Conservation (phyloP, 371 early-diverging fungal species). For the Conidiobolus incongruus region DNA sequence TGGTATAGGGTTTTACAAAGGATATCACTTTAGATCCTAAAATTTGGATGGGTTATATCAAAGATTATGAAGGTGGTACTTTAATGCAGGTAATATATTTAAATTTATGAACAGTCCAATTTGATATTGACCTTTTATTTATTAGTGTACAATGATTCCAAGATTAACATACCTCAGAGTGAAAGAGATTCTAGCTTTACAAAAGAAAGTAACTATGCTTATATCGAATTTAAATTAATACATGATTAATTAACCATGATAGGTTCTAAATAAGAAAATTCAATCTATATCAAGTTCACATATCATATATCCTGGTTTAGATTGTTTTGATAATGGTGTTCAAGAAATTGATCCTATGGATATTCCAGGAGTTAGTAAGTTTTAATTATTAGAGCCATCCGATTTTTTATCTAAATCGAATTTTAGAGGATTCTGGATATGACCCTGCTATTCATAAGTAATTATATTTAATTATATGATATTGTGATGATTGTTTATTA, state of each 20-base stretch:
- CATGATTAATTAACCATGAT: constrained; percentile 35
- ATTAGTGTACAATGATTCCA: constrained; percentile 29
- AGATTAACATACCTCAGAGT: constrained; percentile 27
- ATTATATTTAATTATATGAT: neutral
- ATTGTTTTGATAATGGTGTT: constrained; percentile 31
- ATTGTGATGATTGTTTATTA: too few relatives aligned
- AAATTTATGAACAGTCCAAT: too few relatives aligned
- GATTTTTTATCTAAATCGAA: neutral
- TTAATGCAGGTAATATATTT: constrained; percentile 97
- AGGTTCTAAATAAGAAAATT: constrained; percentile 67
- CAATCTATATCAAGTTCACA: constrained; percentile 42
- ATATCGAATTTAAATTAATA: too few relatives aligned
- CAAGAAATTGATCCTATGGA: constrained; percentile 6
- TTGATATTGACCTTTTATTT: neutral
- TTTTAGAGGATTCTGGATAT: constrained; percentile 2
- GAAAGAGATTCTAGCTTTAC: constrained; percentile 30
- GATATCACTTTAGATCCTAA: constrained; percentile 80
- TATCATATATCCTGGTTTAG: constrained; percentile 56
- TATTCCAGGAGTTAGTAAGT: constrained; percentile 1
- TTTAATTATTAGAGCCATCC: neutral
- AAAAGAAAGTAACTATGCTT: constrained; percentile 33
- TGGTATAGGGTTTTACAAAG: constrained; percentile 87
- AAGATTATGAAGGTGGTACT: constrained; percentile 99
- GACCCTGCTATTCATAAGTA: neutral
- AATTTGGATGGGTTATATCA: constrained; percentile 97